Evolutionary conservation across 1,284 basidiomycete species (phyloP).

Genomic region (Ceratobasidium sp.): DNA sequence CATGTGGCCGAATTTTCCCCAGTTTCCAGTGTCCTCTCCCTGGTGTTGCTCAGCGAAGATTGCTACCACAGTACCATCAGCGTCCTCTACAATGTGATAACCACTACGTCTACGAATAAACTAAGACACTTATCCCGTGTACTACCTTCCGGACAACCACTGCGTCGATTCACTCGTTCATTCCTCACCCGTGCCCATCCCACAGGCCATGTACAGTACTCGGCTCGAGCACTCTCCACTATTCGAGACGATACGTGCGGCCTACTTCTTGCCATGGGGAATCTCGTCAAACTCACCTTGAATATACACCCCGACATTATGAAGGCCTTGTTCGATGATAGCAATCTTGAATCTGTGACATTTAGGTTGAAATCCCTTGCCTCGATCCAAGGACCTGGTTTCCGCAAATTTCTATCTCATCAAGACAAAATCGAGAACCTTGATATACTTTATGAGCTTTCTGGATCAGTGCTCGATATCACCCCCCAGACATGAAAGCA

Average conservation of each 20-base stretch:
- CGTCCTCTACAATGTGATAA: neutral
- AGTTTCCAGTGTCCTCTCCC: neutral
- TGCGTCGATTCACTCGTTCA: neutral
- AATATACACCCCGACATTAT: neutral
- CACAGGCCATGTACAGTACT: too few relatives aligned
- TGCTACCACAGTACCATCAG: neutral
- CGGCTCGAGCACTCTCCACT: too few relatives aligned
- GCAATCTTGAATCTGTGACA: neutral
- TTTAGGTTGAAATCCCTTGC: neutral
- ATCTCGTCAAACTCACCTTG: neutral
- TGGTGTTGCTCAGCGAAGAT: neutral
- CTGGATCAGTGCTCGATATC: too few relatives aligned
- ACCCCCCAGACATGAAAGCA: too few relatives aligned
- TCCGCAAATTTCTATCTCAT: neutral
- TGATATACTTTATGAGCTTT: too few relatives aligned
- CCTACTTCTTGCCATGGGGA: neutral
- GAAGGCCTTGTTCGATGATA: neutral
- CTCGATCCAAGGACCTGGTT: neutral
- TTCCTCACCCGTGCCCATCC: neutral
- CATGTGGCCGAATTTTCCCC: neutral
- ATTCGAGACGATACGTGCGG: neutral
- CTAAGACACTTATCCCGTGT: neutral
- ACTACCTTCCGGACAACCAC: neutral
- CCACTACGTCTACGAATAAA: neutral
- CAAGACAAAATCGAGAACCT: neutral